phyloP scores from a whole-genome alignment of 83 land plant genomes.

The Thuja plicata region DNA sequence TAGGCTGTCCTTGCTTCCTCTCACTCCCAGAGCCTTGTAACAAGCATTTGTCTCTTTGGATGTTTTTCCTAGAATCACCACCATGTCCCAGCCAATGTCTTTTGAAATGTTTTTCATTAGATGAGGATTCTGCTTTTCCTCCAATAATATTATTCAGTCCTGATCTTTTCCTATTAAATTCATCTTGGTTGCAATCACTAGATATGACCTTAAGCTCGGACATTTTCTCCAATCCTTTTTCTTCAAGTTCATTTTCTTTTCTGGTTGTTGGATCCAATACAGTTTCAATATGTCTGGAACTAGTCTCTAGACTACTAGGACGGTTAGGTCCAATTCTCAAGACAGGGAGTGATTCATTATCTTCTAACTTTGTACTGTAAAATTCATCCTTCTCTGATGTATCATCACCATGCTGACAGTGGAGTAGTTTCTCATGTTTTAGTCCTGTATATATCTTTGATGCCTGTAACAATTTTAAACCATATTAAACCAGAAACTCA shows the following conservation, averaged over 20 bases:
- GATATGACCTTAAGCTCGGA: not conserved
- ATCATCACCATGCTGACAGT: not conserved
- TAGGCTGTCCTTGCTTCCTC: not conserved
- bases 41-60: not conserved
- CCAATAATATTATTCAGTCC: not conserved
- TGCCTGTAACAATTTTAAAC: not conserved
- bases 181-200: not conserved
- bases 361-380: not conserved
- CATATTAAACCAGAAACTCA: not conserved
- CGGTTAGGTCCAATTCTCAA: not conserved
- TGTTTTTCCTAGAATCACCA: not conserved
- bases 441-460: not conserved
- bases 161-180: not conserved
- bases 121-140: not conserved
- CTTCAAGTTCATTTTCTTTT: not conserved
- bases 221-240: not conserved
- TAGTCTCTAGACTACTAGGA: not conserved
- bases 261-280: not conserved
- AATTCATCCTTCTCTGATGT: not conserved
- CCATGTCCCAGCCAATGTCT: not conserved
- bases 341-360: not conserved
- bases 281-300: not conserved
- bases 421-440: not conserved
- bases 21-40: not conserved
- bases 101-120: not conserved